phyloP scores from a whole-genome alignment of 1,284 basidiomycete genomes.

The Pseudozyma sp. region DNA sequence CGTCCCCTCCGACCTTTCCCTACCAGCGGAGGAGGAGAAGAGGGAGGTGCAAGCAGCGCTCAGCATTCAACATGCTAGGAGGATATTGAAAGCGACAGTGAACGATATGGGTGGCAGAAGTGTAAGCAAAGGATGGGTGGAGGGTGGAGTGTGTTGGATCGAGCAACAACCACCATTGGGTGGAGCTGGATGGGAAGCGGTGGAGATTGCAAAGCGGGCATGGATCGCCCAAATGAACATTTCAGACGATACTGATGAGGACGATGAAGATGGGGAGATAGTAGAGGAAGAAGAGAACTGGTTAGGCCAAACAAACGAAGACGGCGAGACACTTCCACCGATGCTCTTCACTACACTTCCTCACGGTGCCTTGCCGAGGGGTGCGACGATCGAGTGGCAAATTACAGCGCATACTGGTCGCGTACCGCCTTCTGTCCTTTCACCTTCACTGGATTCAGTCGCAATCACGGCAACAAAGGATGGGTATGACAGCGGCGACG shows the following conservation, averaged over 20 bases:
- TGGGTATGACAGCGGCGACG: slow-evolving; percentile 39
- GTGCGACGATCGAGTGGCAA: slow-evolving; percentile 65
- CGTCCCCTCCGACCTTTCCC: slow-evolving; percentile 78
- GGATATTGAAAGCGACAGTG: slow-evolving; percentile 73
- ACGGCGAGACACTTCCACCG: slow-evolving; percentile 22
- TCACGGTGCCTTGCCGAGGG: slow-evolving; percentile 39
- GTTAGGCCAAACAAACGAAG: slow-evolving; percentile 18
- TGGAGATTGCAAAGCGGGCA: slow-evolving; percentile 16
- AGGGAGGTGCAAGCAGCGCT: slow-evolving; percentile 78
- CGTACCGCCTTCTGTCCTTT: slow-evolving; percentile 9
- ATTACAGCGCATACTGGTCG: slow-evolving; percentile 61
- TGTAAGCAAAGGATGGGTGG: slow-evolving; percentile 48
- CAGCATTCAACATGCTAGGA: slow-evolving; percentile 81
- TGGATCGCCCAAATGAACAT: slow-evolving; percentile 11
- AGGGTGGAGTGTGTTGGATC: slow-evolving; percentile 68
- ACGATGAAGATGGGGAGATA: slow-evolving; percentile 14
- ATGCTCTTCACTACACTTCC: slow-evolving; percentile 52
- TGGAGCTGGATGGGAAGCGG: neutral
- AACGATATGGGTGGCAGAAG: slow-evolving; percentile 43
- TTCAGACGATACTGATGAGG: neutral
- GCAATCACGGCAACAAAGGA: neutral
- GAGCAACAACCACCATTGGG: slow-evolving; percentile 9
- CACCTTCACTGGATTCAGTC: neutral
- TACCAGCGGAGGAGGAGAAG: slow-evolving; percentile 71
- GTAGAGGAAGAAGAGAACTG: slow-evolving; percentile 24